Base-by-base conservation (phyloP, 2,329 filamentous ascomycete genomes). In the Aspergillus pseudonomiae region DNA sequence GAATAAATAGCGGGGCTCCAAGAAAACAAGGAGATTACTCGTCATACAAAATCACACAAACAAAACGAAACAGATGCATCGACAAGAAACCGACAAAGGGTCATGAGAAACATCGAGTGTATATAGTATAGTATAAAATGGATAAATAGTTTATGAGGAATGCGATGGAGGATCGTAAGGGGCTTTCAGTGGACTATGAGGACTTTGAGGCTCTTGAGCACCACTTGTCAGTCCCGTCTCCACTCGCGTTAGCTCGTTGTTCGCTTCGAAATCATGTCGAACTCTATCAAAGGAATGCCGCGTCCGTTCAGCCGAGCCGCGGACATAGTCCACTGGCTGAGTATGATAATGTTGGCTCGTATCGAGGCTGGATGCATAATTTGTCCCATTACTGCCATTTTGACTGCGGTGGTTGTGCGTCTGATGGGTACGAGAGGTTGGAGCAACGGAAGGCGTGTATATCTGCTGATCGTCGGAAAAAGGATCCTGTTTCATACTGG, bases 301-400 rank as follows among this genome's bases (percentile, higher is more conserved):
- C 71, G 96, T 88, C 61, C 94, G 88, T 73, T 98, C 94, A 75
- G 91, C 96, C n/a, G 92, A 96, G 6, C 89, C 90, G 30, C 84
- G 85, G 11, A 78, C 75, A 50, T 75, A 78, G 63, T 91, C 89
- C 67, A 88, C 75, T 19, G 89, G 89, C 68, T 83, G 81, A 65
- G 88, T 85, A 70, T 88, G 86, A 57, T 85, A 82, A 59, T 74
- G 69, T 65, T 77, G 80, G 65, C 78, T 81, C 19, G 78, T 81
- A 46, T 81, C 80, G 57, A 79, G 71, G 65, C 79, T 81, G 43
- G 77, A 82, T 26, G 93, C 96, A 77, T 93, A 96, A 71, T 96
- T 94, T 57, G 95, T 97, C 65, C 93, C 94, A 78, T 97, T 94
- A 79, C 94, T 97, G 65, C 93, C 93, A 71, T 94, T 96, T 75